These are phyloP conservation scores for Glycine latifolia DNA, from an alignment of 306 rosid species.

Conservation along the genomic window DNA sequence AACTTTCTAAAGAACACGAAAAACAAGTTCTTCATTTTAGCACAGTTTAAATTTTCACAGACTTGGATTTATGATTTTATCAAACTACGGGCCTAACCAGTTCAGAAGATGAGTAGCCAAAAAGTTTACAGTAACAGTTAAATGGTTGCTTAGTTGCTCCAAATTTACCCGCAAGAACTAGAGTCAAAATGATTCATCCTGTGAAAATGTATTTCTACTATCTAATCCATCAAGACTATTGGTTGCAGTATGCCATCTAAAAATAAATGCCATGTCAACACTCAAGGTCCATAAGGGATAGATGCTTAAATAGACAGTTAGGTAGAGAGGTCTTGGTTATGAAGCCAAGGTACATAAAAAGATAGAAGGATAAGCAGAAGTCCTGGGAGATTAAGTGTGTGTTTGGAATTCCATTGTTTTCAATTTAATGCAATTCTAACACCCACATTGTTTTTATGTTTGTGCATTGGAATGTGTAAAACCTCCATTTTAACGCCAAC, in stretches of 20 bases:
- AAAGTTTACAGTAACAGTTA: not conserved
- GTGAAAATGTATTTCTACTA: not conserved
- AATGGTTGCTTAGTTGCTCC: conserved; percentile 1
- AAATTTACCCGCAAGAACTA: conserved; percentile 26
- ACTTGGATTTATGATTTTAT: not conserved
- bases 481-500: too few relatives aligned
- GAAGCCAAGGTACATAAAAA: not conserved
- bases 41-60: not conserved
- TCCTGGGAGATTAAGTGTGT: too few relatives aligned
- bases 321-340: conserved; percentile 6
- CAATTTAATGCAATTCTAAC: too few relatives aligned
- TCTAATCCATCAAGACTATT: not conserved
- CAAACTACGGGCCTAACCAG: not conserved
- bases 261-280: not conserved
- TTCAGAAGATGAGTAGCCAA: not conserved
- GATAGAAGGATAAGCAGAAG: too few relatives aligned
- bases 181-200: conserved; percentile 19
- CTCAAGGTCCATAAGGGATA: conserved; percentile 17
- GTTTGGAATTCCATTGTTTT: too few relatives aligned
- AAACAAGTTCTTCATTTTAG: not conserved
- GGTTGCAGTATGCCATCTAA: conserved; percentile 2
- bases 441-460: too few relatives aligned
- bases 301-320: conserved; percentile 1
- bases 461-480: too few relatives aligned
- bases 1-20: conserved; percentile 23